Conservation (phyloP, 2,329 filamentous ascomycete species). For the Trichoderma sp. region DNA sequence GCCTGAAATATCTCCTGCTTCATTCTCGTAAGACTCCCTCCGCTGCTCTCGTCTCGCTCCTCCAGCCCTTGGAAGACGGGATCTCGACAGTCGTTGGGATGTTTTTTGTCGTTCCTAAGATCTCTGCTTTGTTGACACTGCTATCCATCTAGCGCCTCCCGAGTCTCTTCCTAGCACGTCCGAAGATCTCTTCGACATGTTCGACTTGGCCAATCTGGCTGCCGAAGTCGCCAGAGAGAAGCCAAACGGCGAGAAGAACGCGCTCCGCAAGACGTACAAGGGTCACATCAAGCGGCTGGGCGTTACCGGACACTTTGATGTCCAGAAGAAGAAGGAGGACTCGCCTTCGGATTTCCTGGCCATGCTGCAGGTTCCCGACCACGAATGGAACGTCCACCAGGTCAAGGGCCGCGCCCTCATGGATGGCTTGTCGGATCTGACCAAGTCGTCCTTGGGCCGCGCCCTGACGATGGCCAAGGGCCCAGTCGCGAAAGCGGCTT, state of each 20-base stretch:
- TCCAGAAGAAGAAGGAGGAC: constrained; percentile 51
- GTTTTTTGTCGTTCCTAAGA: constrained; percentile 24
- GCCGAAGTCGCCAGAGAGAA: constrained; percentile 61
- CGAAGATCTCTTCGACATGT: constrained; percentile 58
- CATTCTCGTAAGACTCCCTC: constrained; percentile 63
- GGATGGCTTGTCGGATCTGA: constrained; percentile 48
- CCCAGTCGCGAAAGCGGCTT: constrained; percentile 50
- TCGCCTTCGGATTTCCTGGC: constrained; percentile 51
- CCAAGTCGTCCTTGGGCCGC: constrained; percentile 43
- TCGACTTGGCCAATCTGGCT: constrained; percentile 54
- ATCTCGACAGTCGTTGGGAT: constrained; percentile 28
- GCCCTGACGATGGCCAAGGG: constrained; percentile 59
- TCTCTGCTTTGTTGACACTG: constrained; percentile 44
- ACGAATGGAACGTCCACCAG: constrained; percentile 55
- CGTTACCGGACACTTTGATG: constrained; percentile 60
- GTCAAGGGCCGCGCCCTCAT: constrained; percentile 54
- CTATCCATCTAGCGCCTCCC: constrained; percentile 45
- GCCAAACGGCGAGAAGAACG: constrained; percentile 65
- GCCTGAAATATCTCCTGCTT: constrained; percentile 64
- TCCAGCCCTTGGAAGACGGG: constrained; percentile 24
- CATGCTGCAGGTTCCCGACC: constrained; percentile 50
- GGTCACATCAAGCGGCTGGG: constrained; percentile 63
- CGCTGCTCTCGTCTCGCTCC: constrained; percentile 33
- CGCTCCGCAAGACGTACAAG: constrained; percentile 65
- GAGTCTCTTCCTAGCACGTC: constrained; percentile 47